These are phyloP conservation scores for Exophiala bonariae DNA, from an alignment of 2,329 filamentous ascomycete species.

Conservation along the genomic window DNA sequence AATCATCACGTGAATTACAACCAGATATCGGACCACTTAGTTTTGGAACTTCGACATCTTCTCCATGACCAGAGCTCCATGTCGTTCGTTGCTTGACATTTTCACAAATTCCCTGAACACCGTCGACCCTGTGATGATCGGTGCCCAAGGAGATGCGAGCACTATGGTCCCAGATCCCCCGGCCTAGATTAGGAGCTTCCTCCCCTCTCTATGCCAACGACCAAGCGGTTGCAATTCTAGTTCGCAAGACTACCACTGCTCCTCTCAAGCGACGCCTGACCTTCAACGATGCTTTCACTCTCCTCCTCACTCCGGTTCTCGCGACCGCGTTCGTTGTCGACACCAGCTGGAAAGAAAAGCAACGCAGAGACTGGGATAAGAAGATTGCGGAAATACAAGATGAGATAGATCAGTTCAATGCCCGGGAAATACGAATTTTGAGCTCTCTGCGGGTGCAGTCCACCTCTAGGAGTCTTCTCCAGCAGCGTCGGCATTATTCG, in stretches of 20 bases:
- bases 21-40: conserved; percentile 10
- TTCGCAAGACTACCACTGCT: conserved; percentile 20
- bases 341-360: conserved; percentile 25
- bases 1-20: background rate
- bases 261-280: conserved; percentile 19
- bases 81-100: too few species aligned
- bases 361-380: conserved; percentile 27
- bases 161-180: conserved; percentile 23
- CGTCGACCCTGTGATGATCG: conserved; percentile 2
- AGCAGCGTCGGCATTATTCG: too few species aligned
- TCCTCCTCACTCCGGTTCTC: conserved; percentile 25
- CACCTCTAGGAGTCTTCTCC: too few species aligned
- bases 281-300: conserved; percentile 26
- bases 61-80: conserved; percentile 3
- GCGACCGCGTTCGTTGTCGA: conserved; percentile 25
- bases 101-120: conserved; percentile 6
- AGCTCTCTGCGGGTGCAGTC: too few species aligned
- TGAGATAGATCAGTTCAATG: conserved; percentile 22
- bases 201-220: conserved; percentile 5
- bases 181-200: conserved; percentile 20
- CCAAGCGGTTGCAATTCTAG: conserved; percentile 6
- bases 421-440: conserved; percentile 17
- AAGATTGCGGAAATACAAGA: conserved; percentile 20
- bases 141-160: conserved; percentile 21
- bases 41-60: too few species aligned